Evolutionary conservation across 1,284 basidiomycete species (phyloP), one percentile per base, ranked within the genome.

Genomic region (Malassezia obtusa): DNA sequence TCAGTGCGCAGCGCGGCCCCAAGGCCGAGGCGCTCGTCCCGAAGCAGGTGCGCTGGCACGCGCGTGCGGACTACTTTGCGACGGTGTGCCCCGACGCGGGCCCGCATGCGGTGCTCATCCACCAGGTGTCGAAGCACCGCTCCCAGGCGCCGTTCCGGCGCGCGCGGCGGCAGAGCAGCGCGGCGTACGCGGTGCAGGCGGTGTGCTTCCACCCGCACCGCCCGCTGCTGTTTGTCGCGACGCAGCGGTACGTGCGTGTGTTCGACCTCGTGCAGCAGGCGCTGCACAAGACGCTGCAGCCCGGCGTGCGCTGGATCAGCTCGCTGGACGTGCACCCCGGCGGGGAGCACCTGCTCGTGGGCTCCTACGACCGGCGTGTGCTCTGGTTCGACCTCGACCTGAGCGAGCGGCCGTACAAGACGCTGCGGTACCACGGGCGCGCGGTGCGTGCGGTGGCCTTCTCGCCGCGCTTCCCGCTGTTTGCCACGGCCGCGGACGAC

Each of bases 351-450:
- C 78, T 99, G 58, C 87, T 99, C 62, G 86, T 99, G 38, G 94
- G 94, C 57, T 87, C 87, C 48, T 98, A 98, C 76, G 94, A 99
- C 78, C 85, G 88, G 64, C 92, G 95, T 75, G 78, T 98, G 15
- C 90, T 88, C 68, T 99, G 94, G 94, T 98, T 98, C 76, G 94
- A 99, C 77, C 79, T 98, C 56, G 94, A 98, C 71, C 82, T 98
- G 50, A 87, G 85, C 66, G 84, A 86, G 63, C 90, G 92, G 74
- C 94, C 94, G 1, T 98, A 91, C 81, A 94, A 94, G 77, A 84
- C 94, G 52, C 78, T 99, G 64, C 83, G 90, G 84, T 98, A 96
- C 76, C 94, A 98, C 77, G 78, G 84, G 7, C 84, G 86, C 56
- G 94, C 94, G 21, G 85, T 99, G 60, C 85, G 94, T 56, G 84